Percentiles rank a stretch among this genome's conserved stretches.
Evolutionary conservation across 345 rosid genomes (phyloP).

Genomic region (Populus pruinosa): DNA sequence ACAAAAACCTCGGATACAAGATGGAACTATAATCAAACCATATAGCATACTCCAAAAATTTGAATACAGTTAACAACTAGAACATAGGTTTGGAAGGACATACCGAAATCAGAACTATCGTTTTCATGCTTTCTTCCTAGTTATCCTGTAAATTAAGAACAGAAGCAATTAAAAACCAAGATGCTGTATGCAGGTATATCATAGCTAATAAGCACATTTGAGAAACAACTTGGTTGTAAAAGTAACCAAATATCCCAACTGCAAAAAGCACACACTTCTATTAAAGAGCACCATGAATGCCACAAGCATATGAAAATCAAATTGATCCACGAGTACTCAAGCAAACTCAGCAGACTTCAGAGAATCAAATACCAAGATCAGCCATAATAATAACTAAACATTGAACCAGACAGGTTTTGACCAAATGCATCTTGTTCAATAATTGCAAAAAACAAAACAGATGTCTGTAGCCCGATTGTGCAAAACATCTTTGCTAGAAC

Average conservation of each 20-base stretch:
- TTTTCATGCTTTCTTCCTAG: constrained; percentile 86
- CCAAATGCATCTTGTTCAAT: too few species aligned
- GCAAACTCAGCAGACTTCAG: background rate
- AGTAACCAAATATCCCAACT: background rate
- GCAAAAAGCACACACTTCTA: too few species aligned
- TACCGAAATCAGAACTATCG: background rate
- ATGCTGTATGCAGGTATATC: background rate
- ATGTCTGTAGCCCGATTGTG: background rate
- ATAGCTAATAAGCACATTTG: background rate
- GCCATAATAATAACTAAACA: background rate
- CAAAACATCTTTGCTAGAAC: background rate
- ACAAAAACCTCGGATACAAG: background rate
- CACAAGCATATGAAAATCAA: background rate
- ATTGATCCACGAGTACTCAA: background rate
- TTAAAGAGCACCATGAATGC: background rate
- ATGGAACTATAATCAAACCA: background rate
- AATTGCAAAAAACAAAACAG: background rate
- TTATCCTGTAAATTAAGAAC: constrained; percentile 57
- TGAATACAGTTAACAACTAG: background rate
- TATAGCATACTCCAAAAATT: background rate
- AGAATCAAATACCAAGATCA: background rate
- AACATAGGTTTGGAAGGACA: background rate
- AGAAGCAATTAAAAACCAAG: background rate
- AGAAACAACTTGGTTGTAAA: background rate
- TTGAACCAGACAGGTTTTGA: background rate